These are phyloP conservation scores for Pseudovirgaria hyperparasitica DNA, from an alignment of 2,329 filamentous ascomycete species.

Conservation along the genomic window DNA sequence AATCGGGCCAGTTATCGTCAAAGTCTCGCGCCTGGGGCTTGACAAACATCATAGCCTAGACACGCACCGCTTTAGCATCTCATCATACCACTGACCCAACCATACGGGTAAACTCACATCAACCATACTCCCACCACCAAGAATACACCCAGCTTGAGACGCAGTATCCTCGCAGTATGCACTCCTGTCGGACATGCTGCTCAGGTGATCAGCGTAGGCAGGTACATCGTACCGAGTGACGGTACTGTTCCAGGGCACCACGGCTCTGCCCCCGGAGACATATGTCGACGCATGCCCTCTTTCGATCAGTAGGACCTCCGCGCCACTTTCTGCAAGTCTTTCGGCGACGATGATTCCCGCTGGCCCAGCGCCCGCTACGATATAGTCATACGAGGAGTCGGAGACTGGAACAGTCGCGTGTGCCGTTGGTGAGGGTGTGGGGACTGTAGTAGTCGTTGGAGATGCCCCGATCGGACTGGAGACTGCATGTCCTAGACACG, in stretches of 20 bases:
- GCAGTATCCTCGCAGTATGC: slow-evolving; percentile 25
- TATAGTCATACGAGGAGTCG: slow-evolving; percentile 28
- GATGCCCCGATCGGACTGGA: too few species aligned
- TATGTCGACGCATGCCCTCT: slow-evolving; percentile 23
- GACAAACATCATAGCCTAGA: slow-evolving; percentile 20
- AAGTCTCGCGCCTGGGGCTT: slow-evolving; percentile 17
- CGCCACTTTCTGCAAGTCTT: slow-evolving; percentile 24
- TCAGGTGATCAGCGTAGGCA: slow-evolving; percentile 22
- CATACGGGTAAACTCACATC: slow-evolving; percentile 22
- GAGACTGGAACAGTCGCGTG: slow-evolving; percentile 6
- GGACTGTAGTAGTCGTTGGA: too few species aligned
- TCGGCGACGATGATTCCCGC: slow-evolving; percentile 24
- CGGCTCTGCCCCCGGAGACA: slow-evolving; percentile 16
- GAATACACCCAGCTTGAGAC: slow-evolving; percentile 23
- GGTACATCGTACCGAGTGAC: slow-evolving; percentile 25
- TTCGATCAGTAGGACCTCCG: slow-evolving; percentile 26
- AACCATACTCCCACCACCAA: slow-evolving; percentile 24
- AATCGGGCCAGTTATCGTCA: slow-evolving; percentile 12
- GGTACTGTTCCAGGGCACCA: slow-evolving; percentile 20
- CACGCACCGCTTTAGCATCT: too few species aligned
- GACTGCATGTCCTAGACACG: too few species aligned
- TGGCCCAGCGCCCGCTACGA: slow-evolving; percentile 26
- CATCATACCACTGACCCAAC: too few species aligned
- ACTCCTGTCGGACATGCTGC: slow-evolving; percentile 20
- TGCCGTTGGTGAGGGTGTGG: too few species aligned